Conservation (phyloP, 164 flowering plant species). For the Aristolochia fimbriata region DNA sequence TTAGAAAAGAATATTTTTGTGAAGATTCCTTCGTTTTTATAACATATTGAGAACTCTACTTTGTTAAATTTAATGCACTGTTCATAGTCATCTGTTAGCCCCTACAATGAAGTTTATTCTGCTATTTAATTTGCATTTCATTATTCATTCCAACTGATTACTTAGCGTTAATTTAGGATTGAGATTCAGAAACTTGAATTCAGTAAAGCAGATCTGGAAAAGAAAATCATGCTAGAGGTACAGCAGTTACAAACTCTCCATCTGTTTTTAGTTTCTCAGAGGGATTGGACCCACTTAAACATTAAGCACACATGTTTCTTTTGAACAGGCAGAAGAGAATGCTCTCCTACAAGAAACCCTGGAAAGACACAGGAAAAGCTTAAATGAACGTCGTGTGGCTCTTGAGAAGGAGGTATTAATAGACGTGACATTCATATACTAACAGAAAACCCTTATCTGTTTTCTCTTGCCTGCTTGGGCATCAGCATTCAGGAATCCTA, state of each 20-base stretch:
- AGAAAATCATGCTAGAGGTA: constrained; percentile 68
- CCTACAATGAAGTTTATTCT: constrained; percentile 1
- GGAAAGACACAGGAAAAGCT: constrained; percentile 48
- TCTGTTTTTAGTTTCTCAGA: neutral
- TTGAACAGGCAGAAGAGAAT: constrained; percentile 50
- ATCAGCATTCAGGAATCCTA: neutral
- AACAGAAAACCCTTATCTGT: neutral
- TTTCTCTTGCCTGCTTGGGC: neutral
- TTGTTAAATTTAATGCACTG: too few relatives aligned
- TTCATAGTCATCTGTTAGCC: neutral
- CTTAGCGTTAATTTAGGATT: constrained; percentile 27
- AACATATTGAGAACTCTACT: too few relatives aligned
- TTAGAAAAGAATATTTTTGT: too few relatives aligned
- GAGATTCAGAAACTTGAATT: constrained; percentile 62
- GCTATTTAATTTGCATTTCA: neutral
- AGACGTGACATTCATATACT: neutral
- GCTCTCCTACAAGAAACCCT: constrained; percentile 41
- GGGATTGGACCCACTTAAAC: neutral
- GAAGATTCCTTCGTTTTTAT: too few relatives aligned
- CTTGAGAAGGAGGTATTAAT: constrained; percentile 75
- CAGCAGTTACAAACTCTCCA: neutral
- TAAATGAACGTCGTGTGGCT: constrained; percentile 64
- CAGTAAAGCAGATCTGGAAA: constrained; percentile 44
- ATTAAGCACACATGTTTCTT: constrained; percentile 1
- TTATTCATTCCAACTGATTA: constrained; percentile 1